These are phyloP conservation scores for Phytopythium litorale DNA, from an alignment of 352 stramenopile genomes.

Conservation along the genomic window DNA sequence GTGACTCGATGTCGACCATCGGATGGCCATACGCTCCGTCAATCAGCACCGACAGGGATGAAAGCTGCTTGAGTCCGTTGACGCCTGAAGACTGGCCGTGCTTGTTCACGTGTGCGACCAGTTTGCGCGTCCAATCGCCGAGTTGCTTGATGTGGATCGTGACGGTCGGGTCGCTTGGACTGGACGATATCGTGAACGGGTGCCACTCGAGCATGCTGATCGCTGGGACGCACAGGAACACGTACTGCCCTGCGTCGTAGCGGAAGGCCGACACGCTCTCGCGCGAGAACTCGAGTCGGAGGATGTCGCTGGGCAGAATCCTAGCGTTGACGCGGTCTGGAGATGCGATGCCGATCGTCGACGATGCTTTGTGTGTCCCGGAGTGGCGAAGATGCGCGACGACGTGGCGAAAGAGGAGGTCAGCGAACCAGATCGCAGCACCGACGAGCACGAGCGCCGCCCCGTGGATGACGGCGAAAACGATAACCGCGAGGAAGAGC, in stretches of 20 bases:
- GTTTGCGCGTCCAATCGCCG: constrained; percentile 61
- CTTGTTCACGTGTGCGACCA: constrained; percentile 26
- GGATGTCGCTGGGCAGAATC: constrained; percentile 30
- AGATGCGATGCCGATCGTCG: constrained; percentile 16
- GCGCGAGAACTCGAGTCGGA: constrained; percentile 42
- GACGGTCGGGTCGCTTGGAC: constrained; percentile 56
- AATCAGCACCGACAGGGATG: constrained; percentile 28
- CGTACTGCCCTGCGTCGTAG: constrained; percentile 63
- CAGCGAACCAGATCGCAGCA: constrained; percentile 27
- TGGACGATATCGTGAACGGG: constrained; percentile 86
- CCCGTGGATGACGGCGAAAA: constrained; percentile 35
- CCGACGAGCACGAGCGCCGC: constrained; percentile 28
- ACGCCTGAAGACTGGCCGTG: background rate
- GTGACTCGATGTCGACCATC: constrained; percentile 33
- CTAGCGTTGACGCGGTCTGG: constrained; percentile 24
- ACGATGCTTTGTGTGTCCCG: constrained; percentile 4
- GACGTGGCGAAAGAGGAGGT: constrained; percentile 35
- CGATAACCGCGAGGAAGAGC: constrained; percentile 40
- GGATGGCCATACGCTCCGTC: constrained; percentile 51
- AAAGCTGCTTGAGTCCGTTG: background rate
- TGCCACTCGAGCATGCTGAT: constrained; percentile 80
- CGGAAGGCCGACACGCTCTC: constrained; percentile 34
- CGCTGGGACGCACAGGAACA: constrained; percentile 74
- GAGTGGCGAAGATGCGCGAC: constrained; percentile 22
- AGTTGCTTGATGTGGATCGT: constrained; percentile 61